These are phyloP conservation scores for Chlorella sp. DNA, from an alignment of 139 green algal genomes.

Conservation along the genomic window DNA sequence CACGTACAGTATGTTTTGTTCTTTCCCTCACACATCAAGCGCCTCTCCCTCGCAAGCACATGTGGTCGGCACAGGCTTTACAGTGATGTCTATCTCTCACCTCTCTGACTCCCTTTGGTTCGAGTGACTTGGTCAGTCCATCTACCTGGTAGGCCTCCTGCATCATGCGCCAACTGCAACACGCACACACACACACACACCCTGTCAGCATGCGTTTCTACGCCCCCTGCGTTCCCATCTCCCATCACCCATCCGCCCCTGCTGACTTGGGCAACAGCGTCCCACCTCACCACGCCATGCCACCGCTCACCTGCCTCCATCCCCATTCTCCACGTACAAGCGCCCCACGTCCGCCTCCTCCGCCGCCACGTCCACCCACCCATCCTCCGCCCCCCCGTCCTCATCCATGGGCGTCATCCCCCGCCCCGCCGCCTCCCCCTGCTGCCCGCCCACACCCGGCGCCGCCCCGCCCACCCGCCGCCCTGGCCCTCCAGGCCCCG, in stretches of 20 bases:
- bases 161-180: slow-evolving; percentile 34
- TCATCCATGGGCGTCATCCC: too few species aligned
- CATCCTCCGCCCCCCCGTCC: too few species aligned
- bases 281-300: background rate
- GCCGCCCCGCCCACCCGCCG: too few species aligned
- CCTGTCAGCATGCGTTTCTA: background rate
- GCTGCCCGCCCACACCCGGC: background rate
- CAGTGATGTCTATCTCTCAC: background rate
- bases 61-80: too few species aligned
- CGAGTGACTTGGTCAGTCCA: slow-evolving; percentile 23
- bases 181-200: background rate
- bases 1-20: background rate
- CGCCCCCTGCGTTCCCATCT: background rate
- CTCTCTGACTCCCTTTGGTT: slow-evolving; percentile 4
- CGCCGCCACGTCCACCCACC: too few species aligned
- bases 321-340: background rate
- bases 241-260: background rate
- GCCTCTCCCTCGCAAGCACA: too few species aligned
- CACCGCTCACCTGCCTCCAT: background rate
- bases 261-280: background rate
- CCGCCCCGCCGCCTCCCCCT: background rate
- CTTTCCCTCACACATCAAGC: too few species aligned
- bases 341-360: background rate
- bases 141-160: slow-evolving; percentile 35
- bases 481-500: background rate